These are phyloP conservation scores for Termitomyces sp. DNA, from an alignment of 768 basidiomycete species.

Conservation along the genomic window DNA sequence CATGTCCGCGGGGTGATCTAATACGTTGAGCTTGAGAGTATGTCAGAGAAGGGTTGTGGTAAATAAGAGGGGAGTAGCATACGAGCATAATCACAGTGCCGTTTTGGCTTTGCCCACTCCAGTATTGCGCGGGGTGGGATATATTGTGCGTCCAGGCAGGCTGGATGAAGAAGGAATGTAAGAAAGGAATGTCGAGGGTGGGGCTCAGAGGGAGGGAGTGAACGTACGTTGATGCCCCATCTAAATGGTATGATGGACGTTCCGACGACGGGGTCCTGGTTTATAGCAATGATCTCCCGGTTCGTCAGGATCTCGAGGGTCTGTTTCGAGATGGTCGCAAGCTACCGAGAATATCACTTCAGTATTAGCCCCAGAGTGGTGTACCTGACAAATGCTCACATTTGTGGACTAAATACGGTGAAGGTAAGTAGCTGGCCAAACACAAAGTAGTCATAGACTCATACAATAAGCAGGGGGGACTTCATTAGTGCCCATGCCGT, in stretches of 20 bases:
- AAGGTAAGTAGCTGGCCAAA: background rate
- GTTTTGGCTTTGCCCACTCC: conserved; percentile 59
- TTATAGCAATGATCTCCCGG: conserved; percentile 62
- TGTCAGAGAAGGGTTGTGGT: background rate
- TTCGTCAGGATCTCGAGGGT: conserved; percentile 59
- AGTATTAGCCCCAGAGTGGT: too few species aligned
- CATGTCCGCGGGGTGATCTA: conserved; percentile 49
- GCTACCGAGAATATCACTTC: conserved; percentile 5
- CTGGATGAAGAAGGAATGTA: conserved; percentile 9
- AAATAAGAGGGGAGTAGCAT: conserved; percentile 9
- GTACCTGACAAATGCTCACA: background rate
- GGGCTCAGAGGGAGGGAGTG: background rate
- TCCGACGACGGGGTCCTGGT: conserved; percentile 66
- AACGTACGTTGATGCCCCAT: conserved; percentile 61
- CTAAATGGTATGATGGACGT: conserved; percentile 62
- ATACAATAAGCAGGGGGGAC: conserved; percentile 46
- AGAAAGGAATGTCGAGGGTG: background rate
- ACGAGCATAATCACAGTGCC: conserved; percentile 68
- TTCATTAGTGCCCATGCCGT: conserved; percentile 74
- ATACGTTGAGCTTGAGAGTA: conserved; percentile 49
- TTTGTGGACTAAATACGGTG: conserved; percentile 13
- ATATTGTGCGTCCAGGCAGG: conserved; percentile 35
- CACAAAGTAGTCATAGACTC: conserved; percentile 7
- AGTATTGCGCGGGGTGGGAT: conserved; percentile 59
- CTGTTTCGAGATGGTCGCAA: conserved; percentile 46